phyloP scores from a whole-genome alignment of 352 stramenopile species.

The Globisporangium acanthophoron region DNA sequence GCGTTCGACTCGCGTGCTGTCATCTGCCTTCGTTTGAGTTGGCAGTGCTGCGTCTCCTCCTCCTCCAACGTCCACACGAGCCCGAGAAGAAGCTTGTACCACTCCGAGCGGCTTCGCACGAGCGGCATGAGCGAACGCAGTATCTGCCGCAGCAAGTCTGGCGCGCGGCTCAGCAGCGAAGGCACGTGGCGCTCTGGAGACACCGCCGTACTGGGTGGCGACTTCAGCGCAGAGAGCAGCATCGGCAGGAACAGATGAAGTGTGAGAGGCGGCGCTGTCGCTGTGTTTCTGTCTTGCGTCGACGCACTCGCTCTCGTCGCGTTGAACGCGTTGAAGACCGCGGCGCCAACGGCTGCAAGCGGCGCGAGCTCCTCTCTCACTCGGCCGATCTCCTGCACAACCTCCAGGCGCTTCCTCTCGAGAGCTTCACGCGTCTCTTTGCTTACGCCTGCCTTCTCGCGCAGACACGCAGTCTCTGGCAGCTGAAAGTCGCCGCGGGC shows the following conservation, averaged over 20 bases:
- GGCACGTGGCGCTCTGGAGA: neutral
- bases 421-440: slow-evolving; percentile 23
- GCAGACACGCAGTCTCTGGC: slow-evolving; percentile 29
- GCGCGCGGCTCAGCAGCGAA: neutral
- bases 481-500: slow-evolving; percentile 41
- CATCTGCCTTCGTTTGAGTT: neutral
- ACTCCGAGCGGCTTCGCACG: slow-evolving; percentile 12
- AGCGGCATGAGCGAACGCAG: slow-evolving; percentile 16
- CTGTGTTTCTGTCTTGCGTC: neutral
- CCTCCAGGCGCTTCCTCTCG: slow-evolving; percentile 6
- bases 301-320: neutral
- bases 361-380: slow-evolving; percentile 15
- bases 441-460: slow-evolving; percentile 16
- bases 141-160: slow-evolving; percentile 15
- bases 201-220: neutral
- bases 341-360: slow-evolving; percentile 25
- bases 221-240: slow-evolving; percentile 17
- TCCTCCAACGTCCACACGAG: slow-evolving; percentile 5
- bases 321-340: slow-evolving; percentile 46
- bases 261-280: slow-evolving; percentile 16
- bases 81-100: slow-evolving; percentile 25
- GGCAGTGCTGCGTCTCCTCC: neutral
- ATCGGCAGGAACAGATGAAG: slow-evolving; percentile 31
- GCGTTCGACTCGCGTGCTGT: neutral
- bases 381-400: slow-evolving; percentile 12